These are phyloP conservation scores for Monilinia fructigena DNA, from an alignment of 2,329 filamentous ascomycete genomes.

Conservation along the genomic window DNA sequence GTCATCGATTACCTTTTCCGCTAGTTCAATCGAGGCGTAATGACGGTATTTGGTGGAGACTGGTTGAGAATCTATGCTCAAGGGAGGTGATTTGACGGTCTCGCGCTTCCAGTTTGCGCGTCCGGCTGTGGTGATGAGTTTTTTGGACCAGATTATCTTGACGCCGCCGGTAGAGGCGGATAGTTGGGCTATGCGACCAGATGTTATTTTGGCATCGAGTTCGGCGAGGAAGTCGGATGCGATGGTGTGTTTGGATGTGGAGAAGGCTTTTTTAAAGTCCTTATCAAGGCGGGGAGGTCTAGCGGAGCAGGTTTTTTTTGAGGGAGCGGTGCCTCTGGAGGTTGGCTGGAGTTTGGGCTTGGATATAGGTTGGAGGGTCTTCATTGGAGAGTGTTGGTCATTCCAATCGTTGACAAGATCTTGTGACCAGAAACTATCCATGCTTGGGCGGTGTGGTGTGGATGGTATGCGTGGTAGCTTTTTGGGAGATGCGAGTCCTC, in stretches of 20 bases:
- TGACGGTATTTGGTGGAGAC: constrained; percentile 47
- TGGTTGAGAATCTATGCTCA: constrained; percentile 24
- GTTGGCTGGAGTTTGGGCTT: constrained; percentile 29
- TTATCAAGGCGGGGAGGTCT: constrained; percentile 42
- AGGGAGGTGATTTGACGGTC: constrained; percentile 44
- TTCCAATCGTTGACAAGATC: constrained; percentile 63
- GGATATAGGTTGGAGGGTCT: constrained; percentile 43
- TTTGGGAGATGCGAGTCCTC: constrained; percentile 34
- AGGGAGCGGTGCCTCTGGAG: background rate
- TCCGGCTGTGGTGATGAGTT: constrained; percentile 76
- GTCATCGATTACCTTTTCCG: constrained; percentile 81
- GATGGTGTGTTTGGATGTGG: constrained; percentile 58
- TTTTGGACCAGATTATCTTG: constrained; percentile 70
- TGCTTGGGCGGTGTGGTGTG: constrained; percentile 53
- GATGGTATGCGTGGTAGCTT: constrained; percentile 48
- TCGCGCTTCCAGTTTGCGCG: constrained; percentile 71
- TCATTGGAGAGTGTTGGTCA: constrained; percentile 57
- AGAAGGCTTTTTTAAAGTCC: constrained; percentile 59
- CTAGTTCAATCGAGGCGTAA: constrained; percentile 79
- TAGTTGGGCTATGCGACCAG: constrained; percentile 57
- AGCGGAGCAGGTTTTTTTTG: constrained; percentile 30
- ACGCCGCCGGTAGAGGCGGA: constrained; percentile 67
- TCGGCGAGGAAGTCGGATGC: constrained; percentile 64
- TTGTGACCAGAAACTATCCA: constrained; percentile 60
- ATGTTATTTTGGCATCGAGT: constrained; percentile 65